phyloP scores from a whole-genome alignment of 495 filamentous ascomycete species.

The Neurospora intermedia region DNA sequence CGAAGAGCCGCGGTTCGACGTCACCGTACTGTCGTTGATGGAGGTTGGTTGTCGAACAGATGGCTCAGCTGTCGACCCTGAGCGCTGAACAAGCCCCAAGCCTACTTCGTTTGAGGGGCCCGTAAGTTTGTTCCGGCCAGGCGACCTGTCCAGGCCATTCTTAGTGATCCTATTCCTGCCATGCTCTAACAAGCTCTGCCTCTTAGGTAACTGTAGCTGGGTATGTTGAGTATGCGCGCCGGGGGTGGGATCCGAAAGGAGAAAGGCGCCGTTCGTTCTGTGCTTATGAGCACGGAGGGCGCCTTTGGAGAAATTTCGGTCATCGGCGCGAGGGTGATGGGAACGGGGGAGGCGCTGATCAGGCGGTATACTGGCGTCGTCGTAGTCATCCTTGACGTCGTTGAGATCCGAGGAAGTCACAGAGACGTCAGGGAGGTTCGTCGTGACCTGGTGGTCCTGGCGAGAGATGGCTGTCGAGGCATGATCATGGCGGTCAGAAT shows the following conservation, averaged over 20 bases:
- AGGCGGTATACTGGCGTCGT: constrained; percentile 9
- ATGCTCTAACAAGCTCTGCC: constrained; percentile 9
- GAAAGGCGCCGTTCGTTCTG: constrained; percentile 33
- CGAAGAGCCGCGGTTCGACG: constrained; percentile 10
- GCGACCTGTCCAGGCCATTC: constrained; percentile 5
- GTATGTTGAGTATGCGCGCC: constrained; percentile 1
- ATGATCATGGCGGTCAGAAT: constrained; percentile 5
- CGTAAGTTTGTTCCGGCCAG: not conserved
- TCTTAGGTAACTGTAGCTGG: constrained; percentile 3
- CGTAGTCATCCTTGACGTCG: not conserved
- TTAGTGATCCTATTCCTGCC: not conserved
- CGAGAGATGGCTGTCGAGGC: constrained; percentile 2
- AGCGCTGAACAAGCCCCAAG: not conserved
- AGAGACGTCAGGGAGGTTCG: constrained; percentile 4
- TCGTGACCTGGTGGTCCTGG: constrained; percentile 4
- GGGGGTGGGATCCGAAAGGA: constrained; percentile 29
- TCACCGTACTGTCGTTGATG: constrained; percentile 1
- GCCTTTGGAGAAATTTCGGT: constrained; percentile 12
- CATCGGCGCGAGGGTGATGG: constrained; percentile 9
- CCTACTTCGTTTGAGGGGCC: not conserved
- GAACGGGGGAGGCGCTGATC: constrained; percentile 10
- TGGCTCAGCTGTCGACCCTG: not conserved
- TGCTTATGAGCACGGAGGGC: constrained; percentile 28
- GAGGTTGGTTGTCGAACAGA: not conserved
- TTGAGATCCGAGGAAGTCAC: not conserved